These are phyloP conservation scores for Botrytis fragariae DNA, from an alignment of 2,329 filamentous ascomycete genomes.

Conservation along the genomic window DNA sequence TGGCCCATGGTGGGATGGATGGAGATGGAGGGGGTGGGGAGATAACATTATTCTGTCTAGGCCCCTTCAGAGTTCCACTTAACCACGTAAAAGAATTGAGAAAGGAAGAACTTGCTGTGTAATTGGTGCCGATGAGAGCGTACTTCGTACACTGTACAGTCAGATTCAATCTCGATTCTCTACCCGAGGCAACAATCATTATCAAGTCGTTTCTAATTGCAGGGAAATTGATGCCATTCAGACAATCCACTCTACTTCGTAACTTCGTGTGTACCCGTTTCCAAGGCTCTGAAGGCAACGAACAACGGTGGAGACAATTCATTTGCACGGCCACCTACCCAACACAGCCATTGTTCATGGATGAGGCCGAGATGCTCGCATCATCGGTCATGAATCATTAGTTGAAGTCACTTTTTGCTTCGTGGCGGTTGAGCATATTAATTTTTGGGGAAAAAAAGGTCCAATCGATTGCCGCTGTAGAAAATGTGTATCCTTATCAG, in stretches of 20 bases:
- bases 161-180: background rate
- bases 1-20: background rate
- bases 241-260: background rate
- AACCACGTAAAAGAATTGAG: constrained; percentile 5
- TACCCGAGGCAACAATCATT: background rate
- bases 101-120: background rate
- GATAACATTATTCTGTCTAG: background rate
- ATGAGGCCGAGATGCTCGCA: background rate
- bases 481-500: background rate
- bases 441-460: too few relatives aligned
- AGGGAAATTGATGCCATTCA: background rate
- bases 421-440: background rate
- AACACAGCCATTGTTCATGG: background rate
- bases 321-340: background rate
- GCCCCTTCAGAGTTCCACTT: background rate
- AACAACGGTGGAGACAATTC: background rate
- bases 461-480: background rate
- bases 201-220: background rate
- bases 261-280: background rate
- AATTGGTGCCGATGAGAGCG: background rate
- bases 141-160: background rate
- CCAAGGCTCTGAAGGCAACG: background rate
- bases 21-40: background rate
- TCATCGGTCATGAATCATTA: background rate
- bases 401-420: background rate